Evolutionary conservation across 202 grass and related monocot genomes (phyloP).

Genomic region (Panicum virgatum): DNA sequence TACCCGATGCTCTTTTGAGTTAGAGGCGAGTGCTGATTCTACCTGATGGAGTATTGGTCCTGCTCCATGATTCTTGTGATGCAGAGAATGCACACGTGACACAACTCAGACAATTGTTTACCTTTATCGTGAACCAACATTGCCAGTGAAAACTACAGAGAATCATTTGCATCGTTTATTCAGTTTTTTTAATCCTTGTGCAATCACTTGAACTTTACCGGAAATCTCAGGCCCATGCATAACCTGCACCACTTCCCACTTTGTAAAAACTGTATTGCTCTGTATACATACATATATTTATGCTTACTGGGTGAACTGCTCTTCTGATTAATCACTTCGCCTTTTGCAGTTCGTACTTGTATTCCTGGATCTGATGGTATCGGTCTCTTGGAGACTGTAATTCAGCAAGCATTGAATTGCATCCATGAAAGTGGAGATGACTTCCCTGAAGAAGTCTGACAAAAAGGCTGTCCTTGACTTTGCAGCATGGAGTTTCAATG

Average conservation of each 20-base stretch:
- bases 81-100: neutral
- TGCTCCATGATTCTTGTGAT: too few relatives aligned
- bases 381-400: neutral
- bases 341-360: constrained; percentile 9
- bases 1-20: too few relatives aligned
- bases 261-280: neutral
- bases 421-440: constrained; percentile 24
- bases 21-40: too few relatives aligned
- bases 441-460: constrained; percentile 54
- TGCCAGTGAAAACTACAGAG: neutral
- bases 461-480: constrained; percentile 48
- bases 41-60: too few relatives aligned
- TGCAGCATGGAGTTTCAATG: constrained; percentile 59
- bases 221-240: neutral
- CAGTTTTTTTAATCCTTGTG: neutral
- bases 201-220: neutral
- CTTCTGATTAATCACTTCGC: too few relatives aligned
- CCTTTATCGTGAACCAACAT: too few relatives aligned
- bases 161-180: neutral
- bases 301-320: too few relatives aligned
- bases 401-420: neutral
- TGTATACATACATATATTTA: neutral
- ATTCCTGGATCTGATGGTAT: too few relatives aligned
- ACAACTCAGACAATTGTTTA: neutral
- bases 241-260: neutral